These are phyloP conservation scores for Astrothelium subdiscretum DNA, from an alignment of 495 filamentous ascomycete species.

Conservation along the genomic window DNA sequence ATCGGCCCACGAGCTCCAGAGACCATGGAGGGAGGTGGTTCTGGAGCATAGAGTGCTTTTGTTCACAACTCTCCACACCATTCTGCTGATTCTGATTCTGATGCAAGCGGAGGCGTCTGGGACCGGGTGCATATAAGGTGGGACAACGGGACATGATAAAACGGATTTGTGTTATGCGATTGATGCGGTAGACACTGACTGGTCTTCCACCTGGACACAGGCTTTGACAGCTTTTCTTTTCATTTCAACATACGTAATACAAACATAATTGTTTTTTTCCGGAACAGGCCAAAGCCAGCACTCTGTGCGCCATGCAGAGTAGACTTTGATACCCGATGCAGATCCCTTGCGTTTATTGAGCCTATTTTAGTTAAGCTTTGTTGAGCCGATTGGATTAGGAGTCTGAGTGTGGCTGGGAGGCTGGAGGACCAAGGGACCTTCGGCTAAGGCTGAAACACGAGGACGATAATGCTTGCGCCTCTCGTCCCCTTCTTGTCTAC, in stretches of 20 bases:
- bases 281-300: no score
- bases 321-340: background rate
- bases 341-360: background rate
- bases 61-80: background rate
- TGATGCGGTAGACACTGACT: background rate
- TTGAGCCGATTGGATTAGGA: background rate
- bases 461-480: background rate
- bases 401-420: no score
- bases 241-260: background rate
- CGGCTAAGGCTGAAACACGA: slow-evolving; percentile 1
- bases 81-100: background rate
- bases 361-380: background rate
- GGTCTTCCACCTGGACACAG: background rate
- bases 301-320: no score
- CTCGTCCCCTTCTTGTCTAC: background rate
- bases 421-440: background rate
- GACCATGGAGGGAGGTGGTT: slow-evolving; percentile 11
- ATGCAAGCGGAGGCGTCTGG: slow-evolving; percentile 1
- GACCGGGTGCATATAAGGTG: background rate
- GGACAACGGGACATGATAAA: background rate
- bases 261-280: background rate
- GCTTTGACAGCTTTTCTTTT: background rate
- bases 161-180: background rate
- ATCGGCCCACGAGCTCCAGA: slow-evolving; percentile 53
- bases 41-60: background rate